Conservation (phyloP, 495 filamentous ascomycete species). For the Glonium stellatum region DNA sequence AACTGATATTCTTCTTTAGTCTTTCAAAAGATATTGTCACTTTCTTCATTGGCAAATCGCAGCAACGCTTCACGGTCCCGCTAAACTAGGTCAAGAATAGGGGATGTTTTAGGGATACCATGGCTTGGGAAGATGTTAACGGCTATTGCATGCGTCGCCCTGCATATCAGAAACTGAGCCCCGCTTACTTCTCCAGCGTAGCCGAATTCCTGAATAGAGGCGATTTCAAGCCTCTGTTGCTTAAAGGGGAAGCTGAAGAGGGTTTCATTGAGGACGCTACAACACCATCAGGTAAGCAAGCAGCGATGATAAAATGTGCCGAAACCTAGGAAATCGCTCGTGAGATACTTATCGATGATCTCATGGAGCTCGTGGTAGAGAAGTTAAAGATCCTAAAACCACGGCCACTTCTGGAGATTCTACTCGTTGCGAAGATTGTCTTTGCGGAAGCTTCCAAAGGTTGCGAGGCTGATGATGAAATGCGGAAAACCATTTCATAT, state of each 20-base stretch:
- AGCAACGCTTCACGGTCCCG: not conserved
- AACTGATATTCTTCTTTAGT: not conserved
- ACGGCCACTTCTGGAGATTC: constrained; percentile 5
- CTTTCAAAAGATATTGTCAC: not conserved
- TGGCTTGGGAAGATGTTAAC: not conserved
- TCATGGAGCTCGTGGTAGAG: constrained; percentile 12
- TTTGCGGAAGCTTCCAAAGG: not conserved
- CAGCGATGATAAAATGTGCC: not conserved
- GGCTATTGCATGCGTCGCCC: not conserved
- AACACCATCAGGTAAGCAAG: not conserved
- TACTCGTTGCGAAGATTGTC: constrained; percentile 7
- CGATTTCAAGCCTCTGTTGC: not conserved
- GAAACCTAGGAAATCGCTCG: constrained; percentile 11
- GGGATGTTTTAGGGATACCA: not conserved
- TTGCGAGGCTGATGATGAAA: not conserved
- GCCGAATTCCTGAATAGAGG: not conserved
- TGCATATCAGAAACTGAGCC: not conserved
- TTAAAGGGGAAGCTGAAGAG: not conserved
- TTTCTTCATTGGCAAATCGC: not conserved
- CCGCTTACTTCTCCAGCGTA: not conserved
- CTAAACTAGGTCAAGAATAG: not conserved
- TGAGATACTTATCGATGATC: constrained; percentile 10
- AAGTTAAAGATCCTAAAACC: constrained; percentile 6
- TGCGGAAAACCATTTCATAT: not conserved
- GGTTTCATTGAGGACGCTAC: not conserved